phyloP scores from a whole-genome alignment of 768 basidiomycete species.

The Leccinellum rugosiceps region DNA sequence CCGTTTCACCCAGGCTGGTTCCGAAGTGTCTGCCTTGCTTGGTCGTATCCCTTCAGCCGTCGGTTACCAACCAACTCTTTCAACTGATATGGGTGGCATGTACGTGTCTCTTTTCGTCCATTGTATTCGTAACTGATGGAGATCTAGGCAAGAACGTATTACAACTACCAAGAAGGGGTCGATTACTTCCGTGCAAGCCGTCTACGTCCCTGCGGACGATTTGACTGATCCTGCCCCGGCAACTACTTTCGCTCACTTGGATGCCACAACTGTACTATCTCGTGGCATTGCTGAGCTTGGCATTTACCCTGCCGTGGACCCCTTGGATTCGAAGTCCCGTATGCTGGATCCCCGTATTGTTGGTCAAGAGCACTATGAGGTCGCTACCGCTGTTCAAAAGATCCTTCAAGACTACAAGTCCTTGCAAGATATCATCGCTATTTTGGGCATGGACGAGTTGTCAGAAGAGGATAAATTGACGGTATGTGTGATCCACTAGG shows the following conservation, averaged over 20 bases:
- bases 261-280: slow-evolving; percentile 98
- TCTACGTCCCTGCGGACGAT: slow-evolving; percentile 99
- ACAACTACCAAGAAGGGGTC: slow-evolving; percentile 99
- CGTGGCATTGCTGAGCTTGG: slow-evolving; percentile 98
- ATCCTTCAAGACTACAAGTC: slow-evolving; percentile 97
- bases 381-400: slow-evolving; percentile 96
- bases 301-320: slow-evolving; percentile 99
- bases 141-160: slow-evolving; percentile 92
- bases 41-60: slow-evolving; percentile 99
- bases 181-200: slow-evolving; percentile 99
- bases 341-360: slow-evolving; percentile 99
- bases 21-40: slow-evolving; percentile 98
- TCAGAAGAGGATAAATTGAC: slow-evolving; percentile 99
- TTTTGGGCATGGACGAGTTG: slow-evolving; percentile 99
- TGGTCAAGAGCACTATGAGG: slow-evolving; percentile 90
- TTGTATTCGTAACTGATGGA: slow-evolving; percentile 6
- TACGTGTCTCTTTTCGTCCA: slow-evolving; percentile 36
- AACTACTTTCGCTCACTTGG: slow-evolving; percentile 99
- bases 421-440: slow-evolving; percentile 99
- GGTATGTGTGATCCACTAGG: slow-evolving; percentile 3
- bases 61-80: slow-evolving; percentile 99
- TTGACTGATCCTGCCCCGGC: slow-evolving; percentile 99
- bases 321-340: slow-evolving; percentile 98
- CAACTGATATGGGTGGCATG: slow-evolving; percentile 99
- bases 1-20: slow-evolving; percentile 99